Percentiles rank a stretch among this genome's conserved stretches.
These are phyloP conservation scores for Massospora cicadina DNA, from an alignment of 371 early-diverging fungal species.

Conservation along the genomic window DNA sequence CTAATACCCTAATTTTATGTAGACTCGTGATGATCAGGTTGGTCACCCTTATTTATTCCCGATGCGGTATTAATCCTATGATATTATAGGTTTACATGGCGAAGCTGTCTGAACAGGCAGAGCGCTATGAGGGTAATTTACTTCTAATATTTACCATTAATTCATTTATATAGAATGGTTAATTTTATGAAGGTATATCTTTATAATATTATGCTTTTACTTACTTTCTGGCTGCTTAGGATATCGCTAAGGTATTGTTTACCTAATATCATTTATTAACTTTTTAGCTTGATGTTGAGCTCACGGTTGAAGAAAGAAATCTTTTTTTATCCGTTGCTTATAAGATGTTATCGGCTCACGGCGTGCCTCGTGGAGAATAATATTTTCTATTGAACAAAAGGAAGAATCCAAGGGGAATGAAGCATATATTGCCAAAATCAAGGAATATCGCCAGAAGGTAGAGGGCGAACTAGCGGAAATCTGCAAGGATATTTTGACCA, in stretches of 20 bases:
- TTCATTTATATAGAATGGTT: constrained; percentile 3
- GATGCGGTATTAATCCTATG: background rate
- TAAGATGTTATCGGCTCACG: constrained; percentile 94
- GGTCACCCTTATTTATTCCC: background rate
- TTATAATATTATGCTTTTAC: background rate
- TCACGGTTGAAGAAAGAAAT: constrained; percentile 86
- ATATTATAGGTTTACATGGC: constrained; percentile 69
- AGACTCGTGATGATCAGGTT: constrained; percentile 2
- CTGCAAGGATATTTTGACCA: constrained; percentile 60
- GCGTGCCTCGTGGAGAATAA: constrained; percentile 92
- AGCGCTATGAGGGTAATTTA: constrained; percentile 76
- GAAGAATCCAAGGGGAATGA: constrained; percentile 57
- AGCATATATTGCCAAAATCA: constrained; percentile 44
- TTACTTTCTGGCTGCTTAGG: constrained; percentile 3
- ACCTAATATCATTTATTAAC: background rate
- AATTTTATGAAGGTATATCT: background rate
- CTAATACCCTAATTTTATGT: background rate
- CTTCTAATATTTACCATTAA: background rate
- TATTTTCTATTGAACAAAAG: constrained; percentile 85
- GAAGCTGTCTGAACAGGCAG: constrained; percentile 98
- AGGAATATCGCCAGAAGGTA: constrained; percentile 52
- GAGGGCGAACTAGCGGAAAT: constrained; percentile 59
- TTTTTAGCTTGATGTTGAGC: constrained; percentile 30
- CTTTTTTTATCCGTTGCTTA: constrained; percentile 85
- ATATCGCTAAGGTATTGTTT: constrained; percentile 14